These are phyloP conservation scores for Epichloe typhina DNA, from an alignment of 2,329 filamentous ascomycete species.

Conservation along the genomic window DNA sequence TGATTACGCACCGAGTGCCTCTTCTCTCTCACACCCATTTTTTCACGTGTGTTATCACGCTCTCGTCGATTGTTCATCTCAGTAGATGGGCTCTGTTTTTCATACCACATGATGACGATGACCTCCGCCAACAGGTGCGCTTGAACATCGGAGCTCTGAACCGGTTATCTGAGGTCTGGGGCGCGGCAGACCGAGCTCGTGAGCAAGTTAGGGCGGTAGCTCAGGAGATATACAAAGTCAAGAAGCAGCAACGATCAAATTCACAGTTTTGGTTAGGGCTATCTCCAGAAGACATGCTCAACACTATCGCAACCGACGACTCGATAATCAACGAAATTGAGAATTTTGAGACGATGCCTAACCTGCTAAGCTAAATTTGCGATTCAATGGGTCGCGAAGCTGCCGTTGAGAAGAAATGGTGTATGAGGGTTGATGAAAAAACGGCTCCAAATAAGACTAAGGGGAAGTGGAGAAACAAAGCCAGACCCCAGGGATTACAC, in stretches of 20 bases:
- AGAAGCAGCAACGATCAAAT: constrained; percentile 41
- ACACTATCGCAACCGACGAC: constrained; percentile 42
- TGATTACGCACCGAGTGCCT: constrained; percentile 60
- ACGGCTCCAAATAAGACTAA: too few relatives aligned
- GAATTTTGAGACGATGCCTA: constrained; percentile 12
- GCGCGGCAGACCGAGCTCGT: constrained; percentile 54
- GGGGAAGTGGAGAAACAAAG: too few relatives aligned
- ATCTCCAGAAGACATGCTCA: constrained; percentile 41
- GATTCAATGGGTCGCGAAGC: background rate
- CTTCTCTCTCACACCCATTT: constrained; percentile 68
- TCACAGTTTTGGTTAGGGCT: constrained; percentile 42
- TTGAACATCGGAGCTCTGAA: constrained; percentile 68
- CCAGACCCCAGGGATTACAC: too few relatives aligned
- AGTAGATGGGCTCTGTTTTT: constrained; percentile 63
- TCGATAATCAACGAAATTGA: constrained; percentile 47
- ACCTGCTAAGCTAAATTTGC: constrained; percentile 8
- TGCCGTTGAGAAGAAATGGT: background rate
- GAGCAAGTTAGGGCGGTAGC: constrained; percentile 66
- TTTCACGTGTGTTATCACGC: constrained; percentile 71
- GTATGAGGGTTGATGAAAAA: too few relatives aligned
- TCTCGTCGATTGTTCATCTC: constrained; percentile 70
- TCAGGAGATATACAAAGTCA: constrained; percentile 54
- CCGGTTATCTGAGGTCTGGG: constrained; percentile 57
- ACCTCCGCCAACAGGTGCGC: constrained; percentile 60
- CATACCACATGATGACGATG: constrained; percentile 47